Evolutionary conservation across 768 basidiomycete genomes (phyloP), one percentile per base, ranked within the genome.

Genomic region (Lactarius hatsudake): DNA sequence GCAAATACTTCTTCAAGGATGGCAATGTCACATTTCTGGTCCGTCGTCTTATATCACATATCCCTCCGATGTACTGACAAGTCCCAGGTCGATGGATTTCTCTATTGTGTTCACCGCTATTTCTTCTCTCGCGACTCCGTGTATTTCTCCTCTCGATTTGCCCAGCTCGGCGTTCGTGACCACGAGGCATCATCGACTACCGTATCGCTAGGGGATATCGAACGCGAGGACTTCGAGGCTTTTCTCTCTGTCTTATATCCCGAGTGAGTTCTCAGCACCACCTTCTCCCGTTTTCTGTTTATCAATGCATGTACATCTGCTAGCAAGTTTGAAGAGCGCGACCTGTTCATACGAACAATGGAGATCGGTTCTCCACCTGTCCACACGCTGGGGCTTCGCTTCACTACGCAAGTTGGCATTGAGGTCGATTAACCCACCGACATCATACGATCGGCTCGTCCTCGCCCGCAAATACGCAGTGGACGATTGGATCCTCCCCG

Each of bases 321-420:
- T 53, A 69, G 68, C 15, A 32, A 59, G 17, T 67, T 69, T 23
- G 68, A 60, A 6, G 23, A 53, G 17, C n/a, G 23, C 12, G 18
- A 40, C 12, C 61, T 67, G n/a, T 20, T 67, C 65, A 2, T 72
- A 69, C 23, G 69, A 72, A 42, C 54, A 71, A 36, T 75, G 75
- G 72, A 68, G 69, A 9, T 72, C 75, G 7, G 71, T 75, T 28
- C 68, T 76, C 43, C 59, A 72, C 34, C 53, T 73, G 36, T 71
- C 74, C 4, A 66, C 73, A 69, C 76, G 18, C 57, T 81, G 36
- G 78, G 75, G 62, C 61, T 76, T 67, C 66, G 74, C 66, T 36
- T 69, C 61, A 56, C 72, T 69, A 71, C 78, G 65, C 69, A 57
- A 28, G 61, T 42, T 59, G 17, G 57, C 66, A 5, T 13, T 69